These are phyloP conservation scores for Chlorophyllum brunneum DNA, from an alignment of 768 basidiomycete species.

Conservation along the genomic window DNA sequence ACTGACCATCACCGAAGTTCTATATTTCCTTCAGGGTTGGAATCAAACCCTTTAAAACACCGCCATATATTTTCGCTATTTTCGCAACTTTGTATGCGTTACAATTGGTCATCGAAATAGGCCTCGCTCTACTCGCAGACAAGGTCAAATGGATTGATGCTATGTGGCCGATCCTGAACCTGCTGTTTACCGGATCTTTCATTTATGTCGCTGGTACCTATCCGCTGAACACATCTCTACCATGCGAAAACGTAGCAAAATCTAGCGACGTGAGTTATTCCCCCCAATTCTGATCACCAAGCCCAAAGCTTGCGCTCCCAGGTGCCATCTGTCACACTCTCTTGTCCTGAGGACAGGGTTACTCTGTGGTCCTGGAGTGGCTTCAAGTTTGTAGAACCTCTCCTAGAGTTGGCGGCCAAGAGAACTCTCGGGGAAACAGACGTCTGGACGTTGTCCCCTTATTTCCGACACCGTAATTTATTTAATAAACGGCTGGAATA, in stretches of 20 bases:
- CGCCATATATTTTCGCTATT: slow-evolving; percentile 47
- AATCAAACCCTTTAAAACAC: slow-evolving; percentile 40
- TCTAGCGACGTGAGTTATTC: slow-evolving; percentile 39
- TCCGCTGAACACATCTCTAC: slow-evolving; percentile 43
- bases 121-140: slow-evolving; percentile 24
- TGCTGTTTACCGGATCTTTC: slow-evolving; percentile 31
- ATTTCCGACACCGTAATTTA: slow-evolving; percentile 62
- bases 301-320: slow-evolving; percentile 18
- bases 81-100: slow-evolving; percentile 36
- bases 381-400: slow-evolving; percentile 62
- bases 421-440: slow-evolving; percentile 48
- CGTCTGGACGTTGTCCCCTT: slow-evolving; percentile 66
- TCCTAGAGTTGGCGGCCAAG: slow-evolving; percentile 47
- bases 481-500: slow-evolving; percentile 62
- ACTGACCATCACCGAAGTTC: slow-evolving; percentile 26
- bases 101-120: slow-evolving; percentile 32
- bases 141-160: slow-evolving; percentile 15
- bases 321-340: slow-evolving; percentile 44
- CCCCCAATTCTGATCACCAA: neutral
- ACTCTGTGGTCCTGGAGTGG: slow-evolving; percentile 63
- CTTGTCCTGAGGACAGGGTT: slow-evolving; percentile 64
- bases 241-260: slow-evolving; percentile 46
- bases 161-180: slow-evolving; percentile 24
- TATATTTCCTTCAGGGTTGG: slow-evolving; percentile 39
- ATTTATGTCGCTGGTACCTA: slow-evolving; percentile 53